These are phyloP conservation scores for Boletus insuetus DNA, from an alignment of 768 basidiomycete genomes.

Conservation along the genomic window DNA sequence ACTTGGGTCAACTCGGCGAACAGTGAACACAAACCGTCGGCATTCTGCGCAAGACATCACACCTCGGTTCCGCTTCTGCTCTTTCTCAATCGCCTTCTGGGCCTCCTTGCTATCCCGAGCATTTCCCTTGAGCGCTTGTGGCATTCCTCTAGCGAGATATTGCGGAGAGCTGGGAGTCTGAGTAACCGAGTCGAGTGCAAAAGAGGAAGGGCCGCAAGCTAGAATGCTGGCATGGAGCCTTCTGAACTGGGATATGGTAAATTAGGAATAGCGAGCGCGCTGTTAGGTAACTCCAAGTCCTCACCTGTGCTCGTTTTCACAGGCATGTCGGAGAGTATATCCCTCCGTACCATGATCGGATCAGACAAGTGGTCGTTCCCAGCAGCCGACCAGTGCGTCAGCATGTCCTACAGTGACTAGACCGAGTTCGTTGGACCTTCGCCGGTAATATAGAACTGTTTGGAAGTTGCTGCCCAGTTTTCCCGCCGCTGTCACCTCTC, in stretches of 20 bases:
- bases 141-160: constrained; percentile 35
- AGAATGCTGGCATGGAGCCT: constrained; percentile 5
- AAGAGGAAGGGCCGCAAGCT: not conserved
- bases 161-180: not conserved
- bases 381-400: not conserved
- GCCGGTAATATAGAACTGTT: no score
- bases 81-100: constrained; percentile 59
- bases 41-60: constrained; percentile 58
- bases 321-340: not conserved
- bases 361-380: not conserved
- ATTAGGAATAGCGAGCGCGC: not conserved
- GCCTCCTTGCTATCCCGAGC: constrained; percentile 31
- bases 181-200: not conserved
- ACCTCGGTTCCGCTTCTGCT: constrained; percentile 62
- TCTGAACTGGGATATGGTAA: constrained; percentile 6
- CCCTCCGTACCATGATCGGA: not conserved
- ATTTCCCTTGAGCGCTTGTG: constrained; percentile 49
- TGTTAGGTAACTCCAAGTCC: constrained; percentile 10
- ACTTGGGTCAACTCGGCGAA: not conserved
- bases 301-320: not conserved
- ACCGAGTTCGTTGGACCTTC: no score
- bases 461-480: no score
- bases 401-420: not conserved
- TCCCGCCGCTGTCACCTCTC: constrained; percentile 4
- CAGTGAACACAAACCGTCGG: constrained; percentile 42